Conservation (phyloP, 257 asterid genomes). For the Solanum medicagineum region DNA sequence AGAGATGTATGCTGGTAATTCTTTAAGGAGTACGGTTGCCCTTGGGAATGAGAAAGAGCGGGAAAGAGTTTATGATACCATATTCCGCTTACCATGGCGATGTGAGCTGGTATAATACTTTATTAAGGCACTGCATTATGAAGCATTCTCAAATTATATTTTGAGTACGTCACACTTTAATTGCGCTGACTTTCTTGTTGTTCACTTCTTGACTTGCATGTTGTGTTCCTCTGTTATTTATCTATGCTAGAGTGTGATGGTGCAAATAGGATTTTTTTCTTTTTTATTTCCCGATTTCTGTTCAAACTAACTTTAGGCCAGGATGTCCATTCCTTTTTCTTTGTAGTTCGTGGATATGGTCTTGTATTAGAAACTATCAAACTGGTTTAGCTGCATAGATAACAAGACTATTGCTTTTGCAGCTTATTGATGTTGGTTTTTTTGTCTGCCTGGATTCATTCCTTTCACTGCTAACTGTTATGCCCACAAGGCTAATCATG, state of each 20-base stretch:
- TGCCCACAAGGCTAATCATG: constrained; percentile 75
- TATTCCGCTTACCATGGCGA: constrained; percentile 96
- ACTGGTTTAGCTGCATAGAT: neutral
- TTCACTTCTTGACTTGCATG: neutral
- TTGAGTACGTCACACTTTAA: neutral
- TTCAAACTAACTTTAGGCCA: neutral
- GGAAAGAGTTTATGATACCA: constrained; percentile 90
- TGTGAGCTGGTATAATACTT: constrained; percentile 75
- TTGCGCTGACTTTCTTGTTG: neutral
- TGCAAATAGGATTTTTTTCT: neutral
- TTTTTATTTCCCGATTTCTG: neutral
- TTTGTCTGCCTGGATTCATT: constrained; percentile 94
- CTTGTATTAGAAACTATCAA: neutral
- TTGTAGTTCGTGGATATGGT: neutral
- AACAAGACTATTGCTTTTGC: constrained; percentile 21
- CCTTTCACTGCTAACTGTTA: constrained; percentile 82
- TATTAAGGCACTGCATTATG: neutral
- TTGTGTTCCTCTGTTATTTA: neutral
- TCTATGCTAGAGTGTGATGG: neutral
- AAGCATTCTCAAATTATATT: neutral
- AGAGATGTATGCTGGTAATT: constrained; percentile 80
- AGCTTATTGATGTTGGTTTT: constrained; percentile 82
- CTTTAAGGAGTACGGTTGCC: constrained; percentile 75
- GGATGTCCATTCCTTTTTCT: neutral
- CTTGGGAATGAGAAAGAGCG: constrained; percentile 78